phyloP scores from a whole-genome alignment of 768 basidiomycete species.

The Boletus vinaceobasis region DNA sequence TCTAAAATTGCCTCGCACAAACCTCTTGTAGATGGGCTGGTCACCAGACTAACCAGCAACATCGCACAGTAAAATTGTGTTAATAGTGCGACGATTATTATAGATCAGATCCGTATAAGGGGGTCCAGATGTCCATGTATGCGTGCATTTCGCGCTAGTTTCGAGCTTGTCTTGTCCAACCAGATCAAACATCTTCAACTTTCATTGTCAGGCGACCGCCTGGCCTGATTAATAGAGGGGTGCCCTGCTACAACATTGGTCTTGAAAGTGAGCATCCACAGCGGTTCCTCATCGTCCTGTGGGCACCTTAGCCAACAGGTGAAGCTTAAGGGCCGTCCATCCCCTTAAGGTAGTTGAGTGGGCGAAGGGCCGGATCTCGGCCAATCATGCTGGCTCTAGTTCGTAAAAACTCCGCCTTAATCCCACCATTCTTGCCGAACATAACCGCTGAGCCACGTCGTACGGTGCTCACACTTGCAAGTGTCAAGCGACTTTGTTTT shows the following conservation, averaged over 20 bases:
- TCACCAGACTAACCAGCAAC: too few relatives aligned
- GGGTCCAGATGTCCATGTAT: background rate
- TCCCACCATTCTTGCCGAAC: slow-evolving; percentile 4
- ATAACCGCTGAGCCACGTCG: background rate
- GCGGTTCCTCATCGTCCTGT: background rate
- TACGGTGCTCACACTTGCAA: background rate
- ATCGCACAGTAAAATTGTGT: background rate
- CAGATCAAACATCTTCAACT: background rate
- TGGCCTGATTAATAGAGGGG: background rate
- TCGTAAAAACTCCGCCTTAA: slow-evolving; percentile 25
- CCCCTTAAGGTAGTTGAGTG: background rate
- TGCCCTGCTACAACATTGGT: background rate
- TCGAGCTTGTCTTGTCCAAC: background rate
- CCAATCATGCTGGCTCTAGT: slow-evolving; percentile 2
- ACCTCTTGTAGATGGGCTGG: too few relatives aligned
- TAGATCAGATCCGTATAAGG: background rate
- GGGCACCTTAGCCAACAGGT: too few relatives aligned
- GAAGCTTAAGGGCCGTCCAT: background rate
- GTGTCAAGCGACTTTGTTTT: background rate
- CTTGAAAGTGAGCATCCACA: background rate
- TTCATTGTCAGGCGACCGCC: background rate
- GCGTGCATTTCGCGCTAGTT: background rate
- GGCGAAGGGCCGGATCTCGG: background rate
- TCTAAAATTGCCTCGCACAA: too few relatives aligned
- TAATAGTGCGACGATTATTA: background rate